A percentile compares a stretch with the other conserved stretches of the same genome.
These are phyloP conservation scores for Lepiota brunneoincarnata DNA, from an alignment of 768 basidiomycete species.

Conservation along the genomic window DNA sequence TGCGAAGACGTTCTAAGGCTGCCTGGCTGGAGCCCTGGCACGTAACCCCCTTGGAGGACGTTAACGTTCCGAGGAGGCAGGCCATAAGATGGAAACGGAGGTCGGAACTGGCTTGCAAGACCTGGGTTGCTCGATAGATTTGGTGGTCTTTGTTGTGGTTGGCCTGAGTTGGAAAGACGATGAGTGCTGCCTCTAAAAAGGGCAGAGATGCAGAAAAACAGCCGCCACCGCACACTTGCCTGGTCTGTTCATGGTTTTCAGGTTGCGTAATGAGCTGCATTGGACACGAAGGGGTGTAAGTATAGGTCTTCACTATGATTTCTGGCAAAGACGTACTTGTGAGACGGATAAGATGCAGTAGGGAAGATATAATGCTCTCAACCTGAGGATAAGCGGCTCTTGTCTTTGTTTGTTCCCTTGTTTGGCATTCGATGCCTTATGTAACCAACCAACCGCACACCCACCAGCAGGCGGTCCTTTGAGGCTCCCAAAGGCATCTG, in stretches of 20 bases:
- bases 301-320: not conserved
- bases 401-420: slow-evolving; percentile 40
- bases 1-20: slow-evolving; percentile 59
- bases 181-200: slow-evolving; percentile 15
- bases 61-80: slow-evolving; percentile 61
- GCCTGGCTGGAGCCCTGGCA: slow-evolving; percentile 55
- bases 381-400: slow-evolving; percentile 3
- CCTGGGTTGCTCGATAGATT: slow-evolving; percentile 65
- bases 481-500: too few relatives aligned
- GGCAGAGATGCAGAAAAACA: slow-evolving; percentile 10
- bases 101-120: slow-evolving; percentile 64
- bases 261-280: not conserved
- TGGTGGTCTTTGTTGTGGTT: slow-evolving; percentile 80
- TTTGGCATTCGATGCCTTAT: slow-evolving; percentile 29
- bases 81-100: slow-evolving; percentile 49
- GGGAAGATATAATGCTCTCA: slow-evolving; percentile 17
- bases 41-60: slow-evolving; percentile 47
- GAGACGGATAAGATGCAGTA: slow-evolving; percentile 20
- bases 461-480: too few relatives aligned
- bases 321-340: slow-evolving; percentile 17
- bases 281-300: not conserved
- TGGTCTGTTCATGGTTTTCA: slow-evolving; percentile 60
- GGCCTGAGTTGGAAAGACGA: slow-evolving; percentile 46
- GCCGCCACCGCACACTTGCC: slow-evolving; percentile 31
- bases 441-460: slow-evolving; percentile 13